A percentile compares a stretch with the other conserved stretches of the same genome.
These are phyloP conservation scores for Massariosphaeria phaeospora DNA, from an alignment of 495 filamentous ascomycete species.

Conservation along the genomic window DNA sequence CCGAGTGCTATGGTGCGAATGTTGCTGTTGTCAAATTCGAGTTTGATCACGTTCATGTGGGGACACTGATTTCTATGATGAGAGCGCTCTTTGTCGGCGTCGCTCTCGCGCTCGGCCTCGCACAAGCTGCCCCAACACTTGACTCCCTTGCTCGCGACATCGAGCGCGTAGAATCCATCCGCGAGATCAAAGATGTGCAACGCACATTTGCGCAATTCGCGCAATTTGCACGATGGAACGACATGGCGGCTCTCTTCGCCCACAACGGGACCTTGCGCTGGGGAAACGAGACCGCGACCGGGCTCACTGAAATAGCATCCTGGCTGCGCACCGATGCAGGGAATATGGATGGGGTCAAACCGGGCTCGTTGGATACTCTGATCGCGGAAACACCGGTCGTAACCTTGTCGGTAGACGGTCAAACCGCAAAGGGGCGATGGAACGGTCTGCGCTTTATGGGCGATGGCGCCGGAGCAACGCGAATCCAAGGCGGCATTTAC, in stretches of 20 bases:
- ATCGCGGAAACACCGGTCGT: conserved; percentile 15
- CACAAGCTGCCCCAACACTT: background rate
- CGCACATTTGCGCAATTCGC: conserved; percentile 15
- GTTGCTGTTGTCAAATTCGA: too few relatives aligned
- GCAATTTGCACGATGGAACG: conserved; percentile 1
- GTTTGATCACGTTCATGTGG: too few relatives aligned
- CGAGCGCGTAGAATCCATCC: conserved; percentile 19
- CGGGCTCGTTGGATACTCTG: conserved; percentile 12
- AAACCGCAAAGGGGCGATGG: conserved; percentile 19
- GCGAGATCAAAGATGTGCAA: conserved; percentile 23
- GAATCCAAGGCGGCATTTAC: conserved; percentile 24
- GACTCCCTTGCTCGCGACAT: conserved; percentile 15
- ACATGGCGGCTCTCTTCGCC: conserved; percentile 18
- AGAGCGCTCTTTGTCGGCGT: background rate
- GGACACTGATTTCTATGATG: too few relatives aligned
- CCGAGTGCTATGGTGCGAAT: too few relatives aligned
- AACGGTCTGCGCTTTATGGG: conserved; percentile 24
- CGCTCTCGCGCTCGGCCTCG: background rate
- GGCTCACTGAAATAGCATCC: conserved; percentile 1
- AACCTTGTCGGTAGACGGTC: conserved; percentile 14
- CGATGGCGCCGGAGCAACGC: conserved; percentile 13
- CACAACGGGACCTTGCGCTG: conserved; percentile 10
- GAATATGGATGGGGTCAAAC: conserved; percentile 18
- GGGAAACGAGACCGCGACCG: conserved; percentile 17
- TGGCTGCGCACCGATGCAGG: conserved; percentile 14